Conservation (phyloP, 2,329 filamentous ascomycete species). For the Chrysoporthe deuterocubensis region DNA sequence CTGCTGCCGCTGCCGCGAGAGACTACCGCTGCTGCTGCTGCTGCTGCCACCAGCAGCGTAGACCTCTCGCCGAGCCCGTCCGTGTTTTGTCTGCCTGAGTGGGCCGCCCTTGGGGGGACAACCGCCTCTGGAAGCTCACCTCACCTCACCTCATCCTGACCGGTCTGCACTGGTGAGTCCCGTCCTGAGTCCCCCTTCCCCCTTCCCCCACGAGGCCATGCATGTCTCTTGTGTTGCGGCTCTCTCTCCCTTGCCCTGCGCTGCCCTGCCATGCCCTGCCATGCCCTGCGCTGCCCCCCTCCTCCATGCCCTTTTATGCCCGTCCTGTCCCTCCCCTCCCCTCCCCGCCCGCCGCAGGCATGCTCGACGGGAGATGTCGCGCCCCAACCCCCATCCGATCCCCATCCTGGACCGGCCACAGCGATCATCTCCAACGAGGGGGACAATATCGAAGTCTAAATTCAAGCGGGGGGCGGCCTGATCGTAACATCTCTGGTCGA, state of each 20-base stretch:
- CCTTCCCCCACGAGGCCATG: neutral
- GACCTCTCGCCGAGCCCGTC: neutral
- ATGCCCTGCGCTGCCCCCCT: no score
- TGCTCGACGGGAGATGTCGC: conserved; percentile 6
- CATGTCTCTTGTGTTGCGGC: neutral
- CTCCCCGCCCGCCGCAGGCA: conserved; percentile 2
- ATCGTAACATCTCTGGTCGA: conserved; percentile 4
- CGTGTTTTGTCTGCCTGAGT: neutral
- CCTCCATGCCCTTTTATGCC: neutral
- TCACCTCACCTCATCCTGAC: neutral
- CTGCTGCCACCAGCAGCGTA: neutral
- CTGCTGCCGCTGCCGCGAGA: neutral
- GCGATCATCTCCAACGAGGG: neutral
- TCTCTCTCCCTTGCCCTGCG: conserved; percentile 2
- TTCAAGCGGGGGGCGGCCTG: neutral
- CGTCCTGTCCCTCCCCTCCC: neutral
- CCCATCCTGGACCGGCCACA: neutral
- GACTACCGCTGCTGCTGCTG: no score
- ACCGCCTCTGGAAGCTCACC: neutral
- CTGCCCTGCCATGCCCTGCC: no score
- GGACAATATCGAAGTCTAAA: neutral
- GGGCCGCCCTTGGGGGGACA: neutral
- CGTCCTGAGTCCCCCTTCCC: neutral
- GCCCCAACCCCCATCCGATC: neutral
- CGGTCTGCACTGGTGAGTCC: conserved; percentile 11